Evolutionary conservation across 2,329 filamentous ascomycete genomes (phyloP), one percentile per base, ranked within the genome.

Genomic region (Alternaria alternata): DNA sequence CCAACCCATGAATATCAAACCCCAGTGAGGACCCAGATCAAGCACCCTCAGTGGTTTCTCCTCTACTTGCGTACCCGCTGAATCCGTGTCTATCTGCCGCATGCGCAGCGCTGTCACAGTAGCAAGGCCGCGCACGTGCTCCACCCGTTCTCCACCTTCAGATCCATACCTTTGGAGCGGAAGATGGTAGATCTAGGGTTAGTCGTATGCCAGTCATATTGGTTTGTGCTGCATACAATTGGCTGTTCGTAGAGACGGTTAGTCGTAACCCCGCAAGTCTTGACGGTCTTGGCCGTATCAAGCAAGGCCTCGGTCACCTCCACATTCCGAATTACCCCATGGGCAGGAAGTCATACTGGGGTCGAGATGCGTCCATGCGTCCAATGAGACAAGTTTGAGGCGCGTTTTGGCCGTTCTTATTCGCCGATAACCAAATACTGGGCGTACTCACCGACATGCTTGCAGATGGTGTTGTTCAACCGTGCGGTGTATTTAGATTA

Each of bases 291-390:
- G 51, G 26, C 39, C 48, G 11, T 42, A 30, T 63, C 55, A 11
- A 56, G 54, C 11, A 39, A 44, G 47, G 51, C 42, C 18, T 53
- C 28, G n/a, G 12, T 41, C 36, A 7, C 51, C 66, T 59, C 62
- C 66, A 65, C 62, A 65, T 62, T 62, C 66, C 64, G 62, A 65
- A 43, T 52, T 48, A 55, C 61, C 63, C 66, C 66, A 61, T 51
- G 57, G 57, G 57, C 56, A 32, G 36, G 32, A 28, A 53, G 34
- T 51, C 38, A 42, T 41, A 12, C 49, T 59, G 55, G 57, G 57
- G 55, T 51, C 42, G 30, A 22, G 30, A 36, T 34, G 36, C 20
- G 54, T 58, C 59, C 51, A 58, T 58, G 61, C 63, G 51, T 52
- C 46, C 43, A 49, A 49, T 49, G 20, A 38, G 14, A 38, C 5